Evolutionary conservation across 306 rosid genomes (phyloP).

Genomic region (Sindora glabra): DNA sequence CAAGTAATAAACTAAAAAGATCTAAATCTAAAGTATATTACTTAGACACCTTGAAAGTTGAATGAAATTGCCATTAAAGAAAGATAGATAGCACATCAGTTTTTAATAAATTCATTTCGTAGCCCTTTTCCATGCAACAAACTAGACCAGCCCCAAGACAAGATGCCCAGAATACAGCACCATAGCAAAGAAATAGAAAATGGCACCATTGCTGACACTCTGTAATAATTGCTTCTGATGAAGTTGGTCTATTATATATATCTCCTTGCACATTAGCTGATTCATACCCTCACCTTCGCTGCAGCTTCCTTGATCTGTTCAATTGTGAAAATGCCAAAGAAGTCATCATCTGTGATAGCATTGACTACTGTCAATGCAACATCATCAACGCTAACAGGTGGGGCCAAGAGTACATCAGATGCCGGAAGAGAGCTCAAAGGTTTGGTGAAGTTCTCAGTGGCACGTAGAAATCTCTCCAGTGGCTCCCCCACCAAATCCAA

Average conservation of each 20-base stretch:
- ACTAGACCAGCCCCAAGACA: background rate
- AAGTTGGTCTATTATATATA: background rate
- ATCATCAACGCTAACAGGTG: conserved; percentile 90
- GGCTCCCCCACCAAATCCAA: conserved; percentile 82
- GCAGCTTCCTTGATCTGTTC: conserved; percentile 97
- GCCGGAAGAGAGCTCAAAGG: conserved; percentile 86
- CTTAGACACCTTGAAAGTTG: too few relatives aligned
- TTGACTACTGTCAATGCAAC: conserved; percentile 70
- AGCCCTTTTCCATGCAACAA: background rate
- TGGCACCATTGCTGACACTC: background rate
- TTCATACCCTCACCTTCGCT: conserved; percentile 50
- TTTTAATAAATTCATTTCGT: too few relatives aligned
- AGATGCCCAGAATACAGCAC: background rate
- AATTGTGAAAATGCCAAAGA: conserved; percentile 78
- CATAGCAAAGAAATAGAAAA: background rate
- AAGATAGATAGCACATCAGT: too few relatives aligned
- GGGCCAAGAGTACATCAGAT: conserved; percentile 73
- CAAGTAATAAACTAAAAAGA: too few relatives aligned
- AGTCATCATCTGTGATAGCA: conserved; percentile 67
- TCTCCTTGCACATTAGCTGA: background rate
- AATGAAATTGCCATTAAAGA: too few relatives aligned
- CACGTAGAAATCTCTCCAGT: conserved; percentile 56
- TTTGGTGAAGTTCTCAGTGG: conserved; percentile 63
- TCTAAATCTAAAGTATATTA: too few relatives aligned
- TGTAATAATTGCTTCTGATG: background rate